phyloP scores from a whole-genome alignment of 1,139 yeast species.

The Lodderomyces jiufengensis region DNA sequence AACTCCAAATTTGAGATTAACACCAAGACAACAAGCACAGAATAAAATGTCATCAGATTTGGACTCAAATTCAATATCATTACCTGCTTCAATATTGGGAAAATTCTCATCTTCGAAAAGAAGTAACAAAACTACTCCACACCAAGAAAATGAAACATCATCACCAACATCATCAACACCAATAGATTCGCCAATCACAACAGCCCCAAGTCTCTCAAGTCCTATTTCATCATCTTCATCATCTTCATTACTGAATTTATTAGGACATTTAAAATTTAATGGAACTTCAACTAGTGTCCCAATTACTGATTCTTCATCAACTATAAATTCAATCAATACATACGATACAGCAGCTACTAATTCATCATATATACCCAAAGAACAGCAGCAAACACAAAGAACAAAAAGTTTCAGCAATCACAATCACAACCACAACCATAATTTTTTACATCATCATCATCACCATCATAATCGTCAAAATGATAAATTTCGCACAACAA shows the following conservation, averaged over 20 bases:
- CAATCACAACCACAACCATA: not conserved
- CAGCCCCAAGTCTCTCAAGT: constrained; percentile 2
- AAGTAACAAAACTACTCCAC: not conserved
- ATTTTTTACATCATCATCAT: not conserved
- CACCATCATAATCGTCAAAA: not conserved
- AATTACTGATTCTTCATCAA: constrained; percentile 1
- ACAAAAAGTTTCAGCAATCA: not conserved
- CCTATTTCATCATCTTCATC: constrained; percentile 5
- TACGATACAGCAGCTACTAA: not conserved
- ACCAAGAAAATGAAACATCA: not conserved
- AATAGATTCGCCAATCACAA: constrained; percentile 1
- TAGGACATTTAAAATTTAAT: constrained; percentile 25
- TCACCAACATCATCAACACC: not conserved
- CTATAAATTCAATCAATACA: no score
- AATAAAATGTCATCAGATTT: no score
- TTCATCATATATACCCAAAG: constrained; percentile 3
- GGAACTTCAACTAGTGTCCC: not conserved
- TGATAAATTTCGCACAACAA: not conserved
- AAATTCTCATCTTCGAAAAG: constrained; percentile 8
- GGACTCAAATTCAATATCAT: no score
- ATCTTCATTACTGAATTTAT: constrained; percentile 23
- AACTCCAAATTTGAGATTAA: no score
- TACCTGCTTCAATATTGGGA: constrained; percentile 1
- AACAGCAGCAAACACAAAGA: no score
- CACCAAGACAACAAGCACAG: no score